phyloP scores from a whole-genome alignment of 441 rosid species.

The Sinapis alba region DNA sequence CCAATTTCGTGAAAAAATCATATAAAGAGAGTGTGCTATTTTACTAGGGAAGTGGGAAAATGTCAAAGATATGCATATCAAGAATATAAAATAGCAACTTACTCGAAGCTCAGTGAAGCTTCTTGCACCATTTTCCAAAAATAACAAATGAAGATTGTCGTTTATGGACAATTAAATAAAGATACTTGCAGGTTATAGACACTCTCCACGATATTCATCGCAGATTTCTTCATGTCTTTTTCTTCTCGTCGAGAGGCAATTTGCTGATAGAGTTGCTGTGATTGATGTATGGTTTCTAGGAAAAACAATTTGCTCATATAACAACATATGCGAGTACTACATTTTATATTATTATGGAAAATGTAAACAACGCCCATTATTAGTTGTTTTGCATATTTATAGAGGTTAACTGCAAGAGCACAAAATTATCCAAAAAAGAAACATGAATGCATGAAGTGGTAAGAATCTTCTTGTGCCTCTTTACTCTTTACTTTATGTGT shows the following conservation, averaged over 20 bases:
- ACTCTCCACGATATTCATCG: constrained; percentile 29
- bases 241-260: not conserved
- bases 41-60: constrained; percentile 29
- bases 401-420: not conserved
- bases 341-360: not conserved
- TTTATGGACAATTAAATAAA: constrained; percentile 12
- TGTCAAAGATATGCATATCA: constrained; percentile 4
- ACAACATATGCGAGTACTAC: not conserved
- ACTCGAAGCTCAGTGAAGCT: constrained; percentile 36
- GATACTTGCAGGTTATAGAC: constrained; percentile 29
- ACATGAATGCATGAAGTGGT: not conserved
- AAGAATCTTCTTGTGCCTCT: constrained; percentile 6
- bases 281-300: not conserved
- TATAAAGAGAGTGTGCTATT: constrained; percentile 3
- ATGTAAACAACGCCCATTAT: not conserved
- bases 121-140: constrained; percentile 41
- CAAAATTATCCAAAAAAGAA: not conserved
- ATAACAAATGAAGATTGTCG: constrained; percentile 32
- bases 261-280: not conserved
- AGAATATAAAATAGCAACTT: constrained; percentile 26
- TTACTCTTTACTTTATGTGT: constrained; percentile 1
- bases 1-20: not conserved
- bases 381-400: not conserved
- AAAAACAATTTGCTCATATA: constrained; percentile 1
- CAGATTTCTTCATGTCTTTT: constrained; percentile 5